Evolutionary conservation across 1,284 basidiomycete species (phyloP).

Genomic region (Athelia psychrophila): DNA sequence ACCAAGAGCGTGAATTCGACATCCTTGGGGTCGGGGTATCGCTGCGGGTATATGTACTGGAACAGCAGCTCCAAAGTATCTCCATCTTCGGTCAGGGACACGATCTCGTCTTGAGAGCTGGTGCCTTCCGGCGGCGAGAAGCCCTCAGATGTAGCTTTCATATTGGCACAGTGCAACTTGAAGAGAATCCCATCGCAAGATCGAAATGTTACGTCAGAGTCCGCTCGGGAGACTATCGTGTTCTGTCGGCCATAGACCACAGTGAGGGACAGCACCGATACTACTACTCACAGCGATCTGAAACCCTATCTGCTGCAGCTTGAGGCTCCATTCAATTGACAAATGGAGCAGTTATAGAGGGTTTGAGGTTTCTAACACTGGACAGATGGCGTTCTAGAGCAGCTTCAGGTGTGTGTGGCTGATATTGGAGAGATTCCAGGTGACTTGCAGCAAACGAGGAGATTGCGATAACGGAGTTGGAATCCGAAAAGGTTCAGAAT

Average conservation of each 20-base stretch:
- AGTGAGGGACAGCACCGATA: neutral
- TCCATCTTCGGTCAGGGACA: constrained; percentile 20
- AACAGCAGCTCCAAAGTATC: constrained; percentile 23
- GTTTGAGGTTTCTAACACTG: too few relatives aligned
- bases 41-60: constrained; percentile 22
- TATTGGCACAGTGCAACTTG: neutral
- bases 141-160: neutral
- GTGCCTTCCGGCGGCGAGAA: neutral
- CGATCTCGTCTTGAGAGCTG: neutral
- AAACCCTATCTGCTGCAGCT: too few relatives aligned
- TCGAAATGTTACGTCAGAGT: neutral
- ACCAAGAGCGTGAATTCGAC: constrained; percentile 17
- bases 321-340: too few relatives aligned
- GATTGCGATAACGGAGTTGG: too few relatives aligned
- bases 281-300: too few relatives aligned
- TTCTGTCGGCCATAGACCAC: neutral
- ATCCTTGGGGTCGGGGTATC: constrained; percentile 24
- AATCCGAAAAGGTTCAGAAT: too few relatives aligned
- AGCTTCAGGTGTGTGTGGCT: too few relatives aligned
- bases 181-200: neutral
- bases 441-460: too few relatives aligned
- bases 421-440: too few relatives aligned
- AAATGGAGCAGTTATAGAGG: too few relatives aligned
- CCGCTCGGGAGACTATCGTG: neutral
- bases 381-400: too few relatives aligned